A percentile compares a stretch with the other conserved stretches of the same genome.
These are phyloP conservation scores for Pestalotiopsis sp. DNA, from an alignment of 2,329 filamentous ascomycete genomes.

Conservation along the genomic window DNA sequence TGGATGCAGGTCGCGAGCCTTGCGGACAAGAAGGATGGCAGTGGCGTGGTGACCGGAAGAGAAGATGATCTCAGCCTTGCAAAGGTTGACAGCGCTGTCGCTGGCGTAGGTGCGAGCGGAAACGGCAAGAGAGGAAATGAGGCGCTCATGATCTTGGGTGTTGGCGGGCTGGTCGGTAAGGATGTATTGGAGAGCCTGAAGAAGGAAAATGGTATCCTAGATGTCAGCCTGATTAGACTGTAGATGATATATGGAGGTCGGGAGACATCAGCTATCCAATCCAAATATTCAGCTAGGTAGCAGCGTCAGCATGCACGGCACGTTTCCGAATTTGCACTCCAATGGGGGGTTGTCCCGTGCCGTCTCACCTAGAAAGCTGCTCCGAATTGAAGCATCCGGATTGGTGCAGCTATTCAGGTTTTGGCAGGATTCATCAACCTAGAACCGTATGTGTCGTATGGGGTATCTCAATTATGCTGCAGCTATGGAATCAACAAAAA, in stretches of 20 bases:
- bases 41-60: neutral
- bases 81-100: constrained; percentile 22
- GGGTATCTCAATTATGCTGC: neutral
- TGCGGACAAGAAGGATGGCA: constrained; percentile 13
- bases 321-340: too few species aligned
- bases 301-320: too few species aligned
- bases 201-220: constrained; percentile 52
- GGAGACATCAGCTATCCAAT: too few species aligned
- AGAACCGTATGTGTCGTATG: neutral
- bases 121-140: constrained; percentile 50
- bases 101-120: constrained; percentile 15
- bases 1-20: constrained; percentile 74
- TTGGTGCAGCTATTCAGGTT: neutral
- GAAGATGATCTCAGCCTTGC: constrained; percentile 12
- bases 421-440: neutral
- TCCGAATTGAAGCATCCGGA: neutral
- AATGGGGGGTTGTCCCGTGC: too few species aligned
- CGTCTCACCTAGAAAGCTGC: neutral
- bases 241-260: neutral
- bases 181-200: constrained; percentile 52
- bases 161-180: constrained; percentile 64
- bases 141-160: constrained; percentile 79
- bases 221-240: constrained; percentile 53
- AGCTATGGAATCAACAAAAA: neutral
- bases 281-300: too few species aligned